Evolutionary conservation across 768 basidiomycete species (phyloP), one percentile per base, ranked within the genome.

Genomic region (Boletus speciosus): DNA sequence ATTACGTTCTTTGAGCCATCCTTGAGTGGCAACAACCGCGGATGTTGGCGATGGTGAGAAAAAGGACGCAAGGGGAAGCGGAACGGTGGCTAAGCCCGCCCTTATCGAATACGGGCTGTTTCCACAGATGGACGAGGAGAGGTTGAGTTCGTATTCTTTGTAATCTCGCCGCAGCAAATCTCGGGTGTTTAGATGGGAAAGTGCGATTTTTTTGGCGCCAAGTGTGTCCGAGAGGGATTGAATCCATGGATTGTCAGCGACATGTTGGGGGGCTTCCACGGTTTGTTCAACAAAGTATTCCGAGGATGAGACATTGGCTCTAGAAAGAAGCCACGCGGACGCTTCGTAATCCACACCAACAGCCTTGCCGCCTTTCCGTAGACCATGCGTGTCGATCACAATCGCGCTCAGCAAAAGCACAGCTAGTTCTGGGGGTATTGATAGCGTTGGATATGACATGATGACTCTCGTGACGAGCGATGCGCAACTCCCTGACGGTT

Each of bases 131-230:
- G 57, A 46, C 11, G 59, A 16, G 1, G 75, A 65, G 3, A 85
- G 78, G 0, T 74, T 69, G 54, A 82, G 70, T 1, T 70, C 66
- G 64, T 93, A 96, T 59, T 96, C 85, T 68, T 99, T 98, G 77
- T 94, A 99, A 72, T 99, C 97, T n/a, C 97, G 76, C 12, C 93
- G 79, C 5, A 99, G 79, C 19, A 98, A 81, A 64, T 98, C 93
- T 52, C 81, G 77, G 0, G 83, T 82, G 8, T 73, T 74, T 16
- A 98, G 77, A 57, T 83, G 79, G 2, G 81, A 80, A 9, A 98
- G 74, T 54, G 86, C 81, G 4, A 62, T 61, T 67, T 98, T 99
- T 71, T 81, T 82, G 2, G 55, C 42, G 27, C 3, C 63, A 60
- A 47, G 73, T 54, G 23, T 93, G 77, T 3, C 69, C 66, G 35